Conservation (phyloP, 2,329 filamentous ascomycete species). For the Aspergillus pseudoterreus region DNA sequence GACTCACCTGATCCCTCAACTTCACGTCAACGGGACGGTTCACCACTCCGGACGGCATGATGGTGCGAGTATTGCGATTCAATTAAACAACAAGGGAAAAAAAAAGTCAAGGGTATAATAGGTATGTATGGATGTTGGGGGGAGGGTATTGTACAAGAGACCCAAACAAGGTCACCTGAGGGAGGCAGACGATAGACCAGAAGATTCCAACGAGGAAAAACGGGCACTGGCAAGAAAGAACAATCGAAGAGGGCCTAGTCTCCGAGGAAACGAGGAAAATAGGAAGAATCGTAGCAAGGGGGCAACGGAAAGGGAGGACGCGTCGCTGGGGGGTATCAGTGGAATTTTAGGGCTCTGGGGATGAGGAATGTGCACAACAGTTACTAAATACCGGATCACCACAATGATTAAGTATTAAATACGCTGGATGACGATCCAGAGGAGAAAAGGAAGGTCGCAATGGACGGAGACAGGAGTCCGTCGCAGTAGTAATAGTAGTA, state of each 20-base stretch:
- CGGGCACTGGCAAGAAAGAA: background rate
- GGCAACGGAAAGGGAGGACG: slow-evolving; percentile 3
- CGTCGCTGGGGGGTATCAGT: slow-evolving; percentile 20
- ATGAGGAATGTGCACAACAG: slow-evolving; percentile 1
- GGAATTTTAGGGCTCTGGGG: slow-evolving; percentile 14
- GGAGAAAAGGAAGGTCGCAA: background rate
- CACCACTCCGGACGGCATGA: slow-evolving; percentile 45
- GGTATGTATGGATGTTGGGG: background rate
- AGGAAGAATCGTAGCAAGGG: slow-evolving; percentile 4
- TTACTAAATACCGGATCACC: background rate
- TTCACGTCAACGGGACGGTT: slow-evolving; percentile 71
- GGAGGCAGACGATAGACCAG: background rate
- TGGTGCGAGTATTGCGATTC: slow-evolving; percentile 7
- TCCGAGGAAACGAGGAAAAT: background rate
- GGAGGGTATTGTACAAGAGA: background rate
- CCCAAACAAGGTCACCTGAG: background rate
- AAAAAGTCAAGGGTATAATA: background rate
- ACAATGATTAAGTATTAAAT: background rate
- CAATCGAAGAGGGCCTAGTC: background rate
- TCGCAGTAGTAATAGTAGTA: background rate
- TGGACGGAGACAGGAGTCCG: background rate
- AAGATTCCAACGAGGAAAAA: background rate
- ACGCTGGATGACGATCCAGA: background rate
- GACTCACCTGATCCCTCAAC: slow-evolving; percentile 65
- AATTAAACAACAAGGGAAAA: background rate